phyloP scores from a whole-genome alignment of 2,329 filamentous ascomycete species.

The Paraphaeosphaeria sporulosa region DNA sequence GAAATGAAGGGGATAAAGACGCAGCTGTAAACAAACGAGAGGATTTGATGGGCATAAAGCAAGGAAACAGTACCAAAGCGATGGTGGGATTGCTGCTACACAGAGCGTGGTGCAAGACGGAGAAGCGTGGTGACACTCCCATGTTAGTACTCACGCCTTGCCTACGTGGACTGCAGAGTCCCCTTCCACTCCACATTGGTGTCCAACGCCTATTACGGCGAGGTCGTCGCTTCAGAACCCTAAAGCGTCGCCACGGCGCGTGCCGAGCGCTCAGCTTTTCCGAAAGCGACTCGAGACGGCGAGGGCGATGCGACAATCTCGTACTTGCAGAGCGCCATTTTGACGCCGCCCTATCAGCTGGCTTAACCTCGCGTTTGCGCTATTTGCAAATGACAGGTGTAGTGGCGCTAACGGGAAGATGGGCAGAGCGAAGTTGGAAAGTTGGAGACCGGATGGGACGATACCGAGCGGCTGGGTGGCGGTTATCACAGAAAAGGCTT shows the following conservation, averaged over 20 bases:
- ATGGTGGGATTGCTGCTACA: conserved; percentile 14
- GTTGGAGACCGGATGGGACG: conserved; percentile 9
- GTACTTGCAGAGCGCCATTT: conserved; percentile 12
- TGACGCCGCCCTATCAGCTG: conserved; percentile 15
- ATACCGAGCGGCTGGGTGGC: conserved; percentile 14
- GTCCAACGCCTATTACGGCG: background rate
- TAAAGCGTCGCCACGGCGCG: conserved; percentile 13
- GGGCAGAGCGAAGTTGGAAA: conserved; percentile 8
- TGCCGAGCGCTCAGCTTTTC: conserved; percentile 9
- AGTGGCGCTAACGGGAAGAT: conserved; percentile 13
- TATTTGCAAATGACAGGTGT: conserved; percentile 19
- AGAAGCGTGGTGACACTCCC: conserved; percentile 13
- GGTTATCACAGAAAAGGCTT: conserved; percentile 5
- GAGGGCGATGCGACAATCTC: conserved; percentile 9
- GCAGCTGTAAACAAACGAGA: conserved; percentile 7
- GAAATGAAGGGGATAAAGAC: background rate
- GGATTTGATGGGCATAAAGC: background rate
- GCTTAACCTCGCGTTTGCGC: conserved; percentile 3
- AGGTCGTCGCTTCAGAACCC: background rate
- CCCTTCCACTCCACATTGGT: conserved; percentile 9
- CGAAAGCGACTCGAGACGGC: conserved; percentile 4
- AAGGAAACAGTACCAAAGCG: conserved; percentile 2
- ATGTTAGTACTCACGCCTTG: conserved; percentile 6
- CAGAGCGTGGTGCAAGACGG: conserved; percentile 10
- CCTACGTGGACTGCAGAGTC: conserved; percentile 9